Evolutionary conservation across 1,284 basidiomycete species (phyloP), one percentile per base, ranked within the genome.

Genomic region (Austroboletus niveus): DNA sequence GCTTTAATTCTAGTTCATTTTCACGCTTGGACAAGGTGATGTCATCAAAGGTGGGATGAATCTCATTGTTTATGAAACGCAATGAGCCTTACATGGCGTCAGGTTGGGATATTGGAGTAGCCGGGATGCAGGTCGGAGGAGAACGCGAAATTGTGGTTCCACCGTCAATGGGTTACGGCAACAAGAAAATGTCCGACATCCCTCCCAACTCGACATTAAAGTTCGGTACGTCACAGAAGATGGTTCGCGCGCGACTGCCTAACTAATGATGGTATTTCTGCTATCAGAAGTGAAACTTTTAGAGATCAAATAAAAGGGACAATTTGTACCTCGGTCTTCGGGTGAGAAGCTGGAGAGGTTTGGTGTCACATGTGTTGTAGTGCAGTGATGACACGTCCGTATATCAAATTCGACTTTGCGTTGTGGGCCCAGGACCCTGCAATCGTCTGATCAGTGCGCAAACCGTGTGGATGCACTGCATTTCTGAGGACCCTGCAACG

Each of bases 41-140:
- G 95, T 98, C 48, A 96, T 98, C 72, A 90, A 90, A 76, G 93
- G 89, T 78, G 56, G 42, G 58, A 66, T 58, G 40, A 58, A 55
- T 54, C 31, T 36, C 24, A 29, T 34, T 32, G 38, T 27, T 12
- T 34, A 17, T 35, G 45, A 39, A 20, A 12, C 24, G 5, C 35
- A 9, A 15, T 52, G 32, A 11, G 43, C 45, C 12, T 57, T 14
- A 68, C 36, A 45, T 47, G n/a, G 20, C 46, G 51, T 41, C 50
- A 87, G 87, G 89, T 42, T 97, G 94, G 95, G 94, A 97, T 63
- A 78, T 92, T 62, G 95, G 95, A 49, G 79, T 98, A 53, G 84
- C 77, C 51, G 96, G 95, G 45, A 97, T 98, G 94, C 84, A 88
- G 60, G 85, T 89, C 45, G 94, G 92, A 48, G 92, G 93, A 38